Base-by-base conservation (phyloP, 2,329 filamentous ascomycete species). In the Aspergillus awamori region DNA sequence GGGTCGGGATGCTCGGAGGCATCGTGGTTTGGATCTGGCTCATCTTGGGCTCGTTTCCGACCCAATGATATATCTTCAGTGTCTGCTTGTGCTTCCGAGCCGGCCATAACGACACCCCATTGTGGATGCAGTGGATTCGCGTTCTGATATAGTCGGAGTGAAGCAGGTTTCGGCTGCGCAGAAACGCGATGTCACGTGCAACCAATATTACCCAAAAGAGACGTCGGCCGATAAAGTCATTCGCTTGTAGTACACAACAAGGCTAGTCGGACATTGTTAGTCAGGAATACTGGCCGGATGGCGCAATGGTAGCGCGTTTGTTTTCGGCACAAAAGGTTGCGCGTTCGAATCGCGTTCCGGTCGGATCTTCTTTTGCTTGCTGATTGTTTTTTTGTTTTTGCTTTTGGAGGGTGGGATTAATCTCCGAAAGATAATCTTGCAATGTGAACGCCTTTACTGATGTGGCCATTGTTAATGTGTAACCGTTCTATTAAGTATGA, bases 41-140 rank as follows among this genome's bases (percentile, higher is more conserved):
- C 61, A 60, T 62, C 28, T 17, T 47, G 55, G 45, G 8, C 53
- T 59, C 65, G 57, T 52, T 70, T 72, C 39, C 70, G 61, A 62
- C 69, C 70, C 22, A 65, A 33, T 6, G 30, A 4, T 8, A 45
- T 41, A 17, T 28, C 15, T 10, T 6, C 8, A 13, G 33, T 8
- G 15, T 10, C 20, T 5, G 49, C 53, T n/a, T 56, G 49, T 58
- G 57, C 53, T 22, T 51, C 39, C 22, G 60, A 41, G 11, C 63
- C 62, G 38, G 68, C 57, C 72, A 73, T 74, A 30, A 62, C 61
- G 65, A 67, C 26, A 53, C 62, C 48, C 66, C 72, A 74, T 72
- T 15, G 54, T 62, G 64, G 45, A 65, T 10, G 39, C 33, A 30
- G 8, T 10, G n/a, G 10, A n/a, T 8, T 15, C 22, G 43, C 45